Conservation (phyloP, 2,329 filamentous ascomycete species). For the Acarospora socialis region DNA sequence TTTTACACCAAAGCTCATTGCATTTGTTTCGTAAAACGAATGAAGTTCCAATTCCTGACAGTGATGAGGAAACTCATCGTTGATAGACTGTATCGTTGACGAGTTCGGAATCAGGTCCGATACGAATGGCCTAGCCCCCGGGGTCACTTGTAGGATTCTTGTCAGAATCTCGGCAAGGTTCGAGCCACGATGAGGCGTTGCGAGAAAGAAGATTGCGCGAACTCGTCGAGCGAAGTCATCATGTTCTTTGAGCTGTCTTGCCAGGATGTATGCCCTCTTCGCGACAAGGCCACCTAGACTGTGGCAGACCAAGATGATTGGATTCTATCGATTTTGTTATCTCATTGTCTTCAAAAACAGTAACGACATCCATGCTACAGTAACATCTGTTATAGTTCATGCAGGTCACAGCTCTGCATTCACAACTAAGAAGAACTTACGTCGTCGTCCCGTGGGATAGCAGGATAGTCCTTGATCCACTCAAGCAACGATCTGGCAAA, state of each 20-base stretch:
- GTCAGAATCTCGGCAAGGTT: conserved; percentile 17
- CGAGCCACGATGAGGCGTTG: conserved; percentile 25
- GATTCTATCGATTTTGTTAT: conserved; percentile 7
- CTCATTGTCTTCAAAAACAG: no score
- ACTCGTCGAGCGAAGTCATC: conserved; percentile 15
- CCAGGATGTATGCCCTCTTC: conserved; percentile 25
- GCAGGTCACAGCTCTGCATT: no score
- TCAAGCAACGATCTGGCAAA: conserved; percentile 21
- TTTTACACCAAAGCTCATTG: conserved; percentile 16
- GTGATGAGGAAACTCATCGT: conserved; percentile 22
- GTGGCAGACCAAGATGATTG: conserved; percentile 24
- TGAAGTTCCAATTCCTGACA: conserved; percentile 16
- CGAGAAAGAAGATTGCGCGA: conserved; percentile 24
- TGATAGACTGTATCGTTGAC: conserved; percentile 18
- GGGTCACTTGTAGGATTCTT: conserved; percentile 14
- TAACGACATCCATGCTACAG: no score
- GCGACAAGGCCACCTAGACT: conserved; percentile 28
- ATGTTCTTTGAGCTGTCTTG: conserved; percentile 15
- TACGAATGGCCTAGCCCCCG: conserved; percentile 19
- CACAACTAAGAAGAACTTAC: conserved; percentile 7
- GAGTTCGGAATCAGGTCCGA: conserved; percentile 20
- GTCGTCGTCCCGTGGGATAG: conserved; percentile 9
- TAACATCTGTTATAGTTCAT: no score
- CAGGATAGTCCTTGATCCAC: conserved; percentile 19
- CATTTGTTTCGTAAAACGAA: conserved; percentile 22